Evolutionary conservation across 208 protist genomes (phyloP).

Genomic region (Wallacemonas collosoma): DNA sequence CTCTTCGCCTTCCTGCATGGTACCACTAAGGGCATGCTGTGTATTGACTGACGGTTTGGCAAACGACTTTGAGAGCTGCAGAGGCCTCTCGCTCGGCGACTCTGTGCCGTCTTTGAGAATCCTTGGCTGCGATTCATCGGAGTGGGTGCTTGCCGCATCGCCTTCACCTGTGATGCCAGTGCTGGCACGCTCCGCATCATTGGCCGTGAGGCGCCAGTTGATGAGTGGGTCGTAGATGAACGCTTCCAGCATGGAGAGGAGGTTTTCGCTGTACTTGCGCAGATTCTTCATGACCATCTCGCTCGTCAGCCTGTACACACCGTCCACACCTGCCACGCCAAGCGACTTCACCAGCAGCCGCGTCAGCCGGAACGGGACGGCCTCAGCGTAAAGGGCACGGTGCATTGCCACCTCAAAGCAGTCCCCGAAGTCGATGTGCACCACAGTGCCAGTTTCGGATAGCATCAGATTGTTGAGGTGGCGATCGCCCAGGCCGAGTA

Average conservation of each 20-base stretch:
- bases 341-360: conserved; percentile 98
- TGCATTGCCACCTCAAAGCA: conserved; percentile 99
- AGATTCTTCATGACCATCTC: conserved; percentile 98
- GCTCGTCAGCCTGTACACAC: conserved; percentile 97
- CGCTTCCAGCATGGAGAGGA: conserved; percentile 99
- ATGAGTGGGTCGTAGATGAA: conserved; percentile 99
- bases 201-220: conserved; percentile 97
- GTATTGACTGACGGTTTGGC: conserved; percentile 31
- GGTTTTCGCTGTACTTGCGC: conserved; percentile 97
- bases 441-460: conserved; percentile 96
- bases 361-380: conserved; percentile 99
- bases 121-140: not conserved
- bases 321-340: conserved; percentile 98
- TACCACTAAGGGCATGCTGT: not conserved
- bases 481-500: conserved; percentile 99
- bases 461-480: conserved; percentile 99
- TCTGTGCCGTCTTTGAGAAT: conserved; percentile 11
- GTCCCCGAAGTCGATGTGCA: conserved; percentile 99
- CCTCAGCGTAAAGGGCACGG: conserved; percentile 98
- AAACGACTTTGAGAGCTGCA: conserved; percentile 82
- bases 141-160: not conserved
- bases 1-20: conserved; percentile 41
- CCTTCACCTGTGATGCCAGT: conserved; percentile 5
- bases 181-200: conserved; percentile 31
- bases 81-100: conserved; percentile 33